These are phyloP conservation scores for Populus trichocarpa DNA, from an alignment of 441 rosid species.

Conservation along the genomic window DNA sequence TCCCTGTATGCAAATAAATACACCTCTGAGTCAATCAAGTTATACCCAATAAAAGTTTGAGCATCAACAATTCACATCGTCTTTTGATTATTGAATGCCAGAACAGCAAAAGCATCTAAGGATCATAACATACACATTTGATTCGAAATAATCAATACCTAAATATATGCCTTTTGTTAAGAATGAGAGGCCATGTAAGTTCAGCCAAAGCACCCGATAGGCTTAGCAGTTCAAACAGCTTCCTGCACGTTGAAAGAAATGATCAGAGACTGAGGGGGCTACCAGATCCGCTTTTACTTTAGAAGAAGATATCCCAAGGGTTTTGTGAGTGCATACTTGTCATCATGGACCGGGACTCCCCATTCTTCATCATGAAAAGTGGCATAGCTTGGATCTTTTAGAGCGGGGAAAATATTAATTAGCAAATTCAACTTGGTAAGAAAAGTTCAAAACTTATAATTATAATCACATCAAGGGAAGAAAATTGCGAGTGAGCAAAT, in stretches of 20 bases:
- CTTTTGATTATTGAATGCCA: slow-evolving; percentile 19
- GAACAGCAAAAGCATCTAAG: neutral
- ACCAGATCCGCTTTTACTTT: neutral
- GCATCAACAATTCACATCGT: slow-evolving; percentile 1
- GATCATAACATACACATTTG: neutral
- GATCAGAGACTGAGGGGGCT: slow-evolving; percentile 15
- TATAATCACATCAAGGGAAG: neutral
- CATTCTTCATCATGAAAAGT: slow-evolving; percentile 81
- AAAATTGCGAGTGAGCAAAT: neutral
- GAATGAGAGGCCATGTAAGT: slow-evolving; percentile 54
- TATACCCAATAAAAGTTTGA: slow-evolving; percentile 6
- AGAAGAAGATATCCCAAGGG: neutral
- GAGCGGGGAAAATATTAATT: neutral
- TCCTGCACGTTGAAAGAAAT: slow-evolving; percentile 37
- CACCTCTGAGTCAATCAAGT: neutral
- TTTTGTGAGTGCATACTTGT: slow-evolving; percentile 39
- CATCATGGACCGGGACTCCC: slow-evolving; percentile 71
- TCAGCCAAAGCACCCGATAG: slow-evolving; percentile 49
- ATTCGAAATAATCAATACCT: slow-evolving; percentile 30
- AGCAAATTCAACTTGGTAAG: neutral
- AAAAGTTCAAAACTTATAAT: neutral
- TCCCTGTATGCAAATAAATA: slow-evolving; percentile 40
- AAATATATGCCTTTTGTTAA: slow-evolving; percentile 53
- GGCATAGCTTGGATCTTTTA: slow-evolving; percentile 53
- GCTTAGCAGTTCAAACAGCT: slow-evolving; percentile 58